A percentile compares a stretch with the other conserved stretches of the same genome.
Conservation (phyloP, 164 flowering plant species). For the Umbilicus rupestris region DNA sequence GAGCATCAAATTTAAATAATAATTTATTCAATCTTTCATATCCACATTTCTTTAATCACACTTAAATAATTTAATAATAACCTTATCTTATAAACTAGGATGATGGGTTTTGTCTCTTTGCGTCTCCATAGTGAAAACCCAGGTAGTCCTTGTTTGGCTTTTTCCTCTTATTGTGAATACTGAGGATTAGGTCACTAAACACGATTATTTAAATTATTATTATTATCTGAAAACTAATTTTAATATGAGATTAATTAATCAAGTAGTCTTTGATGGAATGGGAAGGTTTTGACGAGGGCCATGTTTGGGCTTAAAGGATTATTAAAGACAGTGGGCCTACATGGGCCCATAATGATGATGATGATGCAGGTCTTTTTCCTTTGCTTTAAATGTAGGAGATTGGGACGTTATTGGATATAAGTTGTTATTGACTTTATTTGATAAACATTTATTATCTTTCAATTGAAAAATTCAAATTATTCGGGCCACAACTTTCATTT, state of each 20-base stretch:
- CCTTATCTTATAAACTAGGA: neutral
- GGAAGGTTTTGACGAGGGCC: constrained; percentile 2
- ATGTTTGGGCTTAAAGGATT: neutral
- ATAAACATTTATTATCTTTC: neutral
- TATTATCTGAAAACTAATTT: too few relatives aligned
- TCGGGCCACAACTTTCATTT: too few relatives aligned
- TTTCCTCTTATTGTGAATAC: too few relatives aligned
- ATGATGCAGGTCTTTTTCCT: neutral
- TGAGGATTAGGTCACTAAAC: neutral
- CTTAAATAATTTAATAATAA: too few relatives aligned
- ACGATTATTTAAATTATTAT: neutral
- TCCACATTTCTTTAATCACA: neutral
- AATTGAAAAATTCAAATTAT: too few relatives aligned
- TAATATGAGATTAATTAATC: neutral
- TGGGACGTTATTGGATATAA: constrained; percentile 6
- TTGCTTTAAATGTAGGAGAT: neutral
- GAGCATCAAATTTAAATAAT: neutral
- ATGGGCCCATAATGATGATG: neutral
- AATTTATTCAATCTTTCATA: neutral
- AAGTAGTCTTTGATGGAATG: neutral
- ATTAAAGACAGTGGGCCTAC: neutral
- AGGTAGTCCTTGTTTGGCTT: neutral
- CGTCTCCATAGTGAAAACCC: neutral
- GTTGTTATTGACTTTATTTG: neutral
- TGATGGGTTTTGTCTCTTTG: too few relatives aligned